phyloP scores from a whole-genome alignment of 257 asterid species.

The Leonotis leonurus region DNA sequence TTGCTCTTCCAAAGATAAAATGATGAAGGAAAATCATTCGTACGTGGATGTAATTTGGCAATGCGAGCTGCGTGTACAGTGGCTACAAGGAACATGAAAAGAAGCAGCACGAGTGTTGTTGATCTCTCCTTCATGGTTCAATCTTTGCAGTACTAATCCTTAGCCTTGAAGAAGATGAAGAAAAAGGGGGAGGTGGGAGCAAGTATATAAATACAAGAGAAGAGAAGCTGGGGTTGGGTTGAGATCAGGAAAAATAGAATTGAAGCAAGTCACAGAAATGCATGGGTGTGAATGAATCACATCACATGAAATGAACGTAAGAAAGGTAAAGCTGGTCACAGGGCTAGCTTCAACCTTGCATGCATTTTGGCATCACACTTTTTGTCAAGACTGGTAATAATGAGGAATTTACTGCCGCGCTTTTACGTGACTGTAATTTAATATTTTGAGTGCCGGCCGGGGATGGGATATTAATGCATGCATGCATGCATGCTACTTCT shows the following conservation, averaged over 20 bases:
- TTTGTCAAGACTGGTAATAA: conserved; percentile 20
- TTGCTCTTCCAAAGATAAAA: background rate
- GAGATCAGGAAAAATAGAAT: conserved; percentile 10
- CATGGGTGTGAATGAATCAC: conserved; percentile 29
- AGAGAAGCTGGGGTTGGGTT: too few species aligned
- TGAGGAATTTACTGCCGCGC: conserved; percentile 22
- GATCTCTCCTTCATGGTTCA: background rate
- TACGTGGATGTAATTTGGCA: conserved; percentile 35
- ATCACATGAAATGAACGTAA: conserved; percentile 58
- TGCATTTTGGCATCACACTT: conserved; percentile 28
- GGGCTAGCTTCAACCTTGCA: conserved; percentile 20
- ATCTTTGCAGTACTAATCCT: background rate
- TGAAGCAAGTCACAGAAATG: conserved; percentile 72
- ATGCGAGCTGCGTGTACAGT: conserved; percentile 43
- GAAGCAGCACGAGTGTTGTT: conserved; percentile 18
- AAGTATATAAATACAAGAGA: conserved; percentile 28
- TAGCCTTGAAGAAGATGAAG: background rate
- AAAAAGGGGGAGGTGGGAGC: background rate
- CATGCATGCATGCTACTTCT: too few species aligned
- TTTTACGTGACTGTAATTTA: conserved; percentile 34
- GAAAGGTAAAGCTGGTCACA: conserved; percentile 20
- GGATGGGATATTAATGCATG: conserved; percentile 25
- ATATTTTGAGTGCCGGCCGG: conserved; percentile 1
- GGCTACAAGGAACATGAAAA: conserved; percentile 31
- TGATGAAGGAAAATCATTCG: background rate